phyloP scores from a whole-genome alignment of 2,329 filamentous ascomycete genomes.

The Trichoderma oligosporum region DNA sequence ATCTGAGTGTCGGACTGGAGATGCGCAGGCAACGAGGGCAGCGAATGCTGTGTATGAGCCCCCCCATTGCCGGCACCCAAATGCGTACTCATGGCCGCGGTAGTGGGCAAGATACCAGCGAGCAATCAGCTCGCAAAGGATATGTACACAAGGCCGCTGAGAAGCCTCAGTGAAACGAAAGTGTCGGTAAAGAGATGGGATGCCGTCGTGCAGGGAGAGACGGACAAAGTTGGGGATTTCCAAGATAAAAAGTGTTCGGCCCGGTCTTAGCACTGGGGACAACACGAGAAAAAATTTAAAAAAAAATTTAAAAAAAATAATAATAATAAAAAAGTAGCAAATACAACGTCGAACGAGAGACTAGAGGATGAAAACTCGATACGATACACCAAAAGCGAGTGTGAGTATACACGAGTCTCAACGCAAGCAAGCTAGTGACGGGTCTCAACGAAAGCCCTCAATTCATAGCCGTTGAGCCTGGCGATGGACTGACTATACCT shows the following conservation, averaged over 20 bases:
- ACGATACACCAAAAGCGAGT: not conserved
- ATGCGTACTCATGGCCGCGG: conserved; percentile 58
- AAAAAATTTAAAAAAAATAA: too few relatives aligned
- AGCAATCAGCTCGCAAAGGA: conserved; percentile 25
- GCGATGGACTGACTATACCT: not conserved
- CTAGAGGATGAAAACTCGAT: not conserved
- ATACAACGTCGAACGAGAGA: not conserved
- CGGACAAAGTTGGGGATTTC: too few relatives aligned
- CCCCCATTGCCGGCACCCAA: conserved; percentile 50
- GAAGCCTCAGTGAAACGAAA: not conserved
- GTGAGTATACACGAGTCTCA: not conserved
- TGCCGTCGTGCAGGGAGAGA: too few relatives aligned
- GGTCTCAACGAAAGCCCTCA: not conserved
- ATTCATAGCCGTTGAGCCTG: conserved; percentile 1
- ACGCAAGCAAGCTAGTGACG: not conserved
- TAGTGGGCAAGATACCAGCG: conserved; percentile 35
- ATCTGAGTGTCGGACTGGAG: conserved; percentile 73
- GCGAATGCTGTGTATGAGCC: conserved; percentile 75
- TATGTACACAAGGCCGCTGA: not conserved
- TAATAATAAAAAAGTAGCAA: not conserved
- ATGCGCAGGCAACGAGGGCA: conserved; percentile 83
- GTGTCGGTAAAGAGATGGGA: not conserved
- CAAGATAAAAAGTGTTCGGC: too few relatives aligned
- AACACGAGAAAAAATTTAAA: too few relatives aligned
- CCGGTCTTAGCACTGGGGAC: not conserved